Percentiles rank a stretch among this genome's conserved stretches.
Evolutionary conservation across 805 yeast genomes (phyloP).

Genomic region (Cyberlindnera samutprakarnensis): DNA sequence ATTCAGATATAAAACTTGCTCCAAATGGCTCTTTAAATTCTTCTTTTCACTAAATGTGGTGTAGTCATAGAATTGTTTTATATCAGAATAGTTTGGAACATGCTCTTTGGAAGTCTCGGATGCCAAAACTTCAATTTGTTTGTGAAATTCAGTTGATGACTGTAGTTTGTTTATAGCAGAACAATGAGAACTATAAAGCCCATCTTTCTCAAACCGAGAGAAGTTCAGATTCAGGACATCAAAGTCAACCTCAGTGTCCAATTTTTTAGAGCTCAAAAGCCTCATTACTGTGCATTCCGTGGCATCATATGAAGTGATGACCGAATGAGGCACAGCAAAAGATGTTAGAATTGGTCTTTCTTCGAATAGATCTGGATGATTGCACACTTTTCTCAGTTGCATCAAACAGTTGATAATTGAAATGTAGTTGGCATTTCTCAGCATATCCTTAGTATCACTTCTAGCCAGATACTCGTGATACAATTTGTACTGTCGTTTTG

Average conservation of each 20-base stretch:
- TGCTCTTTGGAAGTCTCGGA: slow-evolving; percentile 23
- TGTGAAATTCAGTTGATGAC: slow-evolving; percentile 38
- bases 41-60: slow-evolving; percentile 44
- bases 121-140: slow-evolving; percentile 37
- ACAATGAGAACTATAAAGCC: slow-evolving; percentile 38
- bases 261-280: slow-evolving; percentile 22
- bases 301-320: slow-evolving; percentile 39
- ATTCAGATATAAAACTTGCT: slow-evolving; percentile 58
- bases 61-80: slow-evolving; percentile 53
- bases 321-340: slow-evolving; percentile 64
- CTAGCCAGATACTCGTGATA: slow-evolving; percentile 97
- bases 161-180: slow-evolving; percentile 36
- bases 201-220: slow-evolving; percentile 31
- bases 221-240: slow-evolving; percentile 56
- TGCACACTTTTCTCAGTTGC: slow-evolving; percentile 96
- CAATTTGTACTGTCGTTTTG: slow-evolving; percentile 84
- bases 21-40: slow-evolving; percentile 42
- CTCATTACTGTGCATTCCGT: slow-evolving; percentile 34
- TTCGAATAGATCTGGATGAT: slow-evolving; percentile 94
- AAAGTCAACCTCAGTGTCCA: slow-evolving; percentile 34
- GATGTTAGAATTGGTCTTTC: slow-evolving; percentile 93
- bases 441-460: slow-evolving; percentile 89
- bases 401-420: slow-evolving; percentile 94
- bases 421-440: slow-evolving; percentile 89
- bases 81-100: slow-evolving; percentile 26